Evolutionary conservation across 352 stramenopile genomes (phyloP).

Genomic region (Phytophthora macrochlamydospora): DNA sequence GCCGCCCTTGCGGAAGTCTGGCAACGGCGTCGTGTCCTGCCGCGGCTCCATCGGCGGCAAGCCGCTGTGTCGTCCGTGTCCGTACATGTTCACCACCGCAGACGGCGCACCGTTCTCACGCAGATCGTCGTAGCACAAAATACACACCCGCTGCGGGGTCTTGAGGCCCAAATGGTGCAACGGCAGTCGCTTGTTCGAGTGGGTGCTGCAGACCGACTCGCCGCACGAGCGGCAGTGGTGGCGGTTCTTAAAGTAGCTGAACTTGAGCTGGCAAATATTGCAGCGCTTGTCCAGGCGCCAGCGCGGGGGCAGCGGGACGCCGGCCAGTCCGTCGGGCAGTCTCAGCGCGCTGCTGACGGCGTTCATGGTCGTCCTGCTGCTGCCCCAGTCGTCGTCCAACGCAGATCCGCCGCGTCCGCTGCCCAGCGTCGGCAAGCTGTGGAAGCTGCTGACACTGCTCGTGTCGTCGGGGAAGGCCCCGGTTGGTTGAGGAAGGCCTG

Average conservation of each 20-base stretch:
- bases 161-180: constrained; percentile 66
- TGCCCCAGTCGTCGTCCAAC: constrained; percentile 27
- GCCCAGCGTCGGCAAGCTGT: constrained; percentile 18
- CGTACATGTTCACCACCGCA: constrained; percentile 81
- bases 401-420: constrained; percentile 17
- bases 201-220: constrained; percentile 82
- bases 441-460: constrained; percentile 36
- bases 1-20: constrained; percentile 18
- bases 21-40: constrained; percentile 31
- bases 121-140: constrained; percentile 82
- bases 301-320: constrained; percentile 58
- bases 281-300: constrained; percentile 82
- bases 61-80: constrained; percentile 33
- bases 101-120: constrained; percentile 72
- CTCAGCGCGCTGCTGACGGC: constrained; percentile 32
- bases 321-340: constrained; percentile 34
- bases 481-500: constrained; percentile 50
- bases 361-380: constrained; percentile 24
- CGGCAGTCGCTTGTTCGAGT: constrained; percentile 71
- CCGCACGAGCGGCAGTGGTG: constrained; percentile 91
- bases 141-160: constrained; percentile 76
- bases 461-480: constrained; percentile 31
- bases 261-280: constrained; percentile 86
- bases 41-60: constrained; percentile 37
- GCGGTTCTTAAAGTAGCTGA: constrained; percentile 85